Base-by-base conservation (phyloP, 805 yeast genomes). In the Isabelozyma gotoi region DNA sequence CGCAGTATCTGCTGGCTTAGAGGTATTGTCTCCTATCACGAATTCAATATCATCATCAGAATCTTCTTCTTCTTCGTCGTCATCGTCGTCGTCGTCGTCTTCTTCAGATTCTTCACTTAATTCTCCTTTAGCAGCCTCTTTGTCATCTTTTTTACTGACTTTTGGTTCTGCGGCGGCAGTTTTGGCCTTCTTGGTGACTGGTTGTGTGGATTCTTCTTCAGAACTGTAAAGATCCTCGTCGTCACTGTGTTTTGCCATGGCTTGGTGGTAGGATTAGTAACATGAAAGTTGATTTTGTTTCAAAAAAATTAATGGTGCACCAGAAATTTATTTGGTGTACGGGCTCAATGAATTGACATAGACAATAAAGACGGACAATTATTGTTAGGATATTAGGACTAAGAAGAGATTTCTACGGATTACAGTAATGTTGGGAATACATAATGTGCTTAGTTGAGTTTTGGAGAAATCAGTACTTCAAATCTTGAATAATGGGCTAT, bases 1-100 rank as follows among this genome's bases (percentile, higher is more conserved):
- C n/a, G 50, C 46, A 10, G 59, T 47, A 40, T 67, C 46, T 2
- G 63, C 48, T 20, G 52, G 44, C 43, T 40, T 52, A 11, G 46
- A 47, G 11, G 53, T 56, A 14, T 57, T 53, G 21, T 68, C 73
- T 6, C 76, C 78, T 18, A 91, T 85, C 38, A 91, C 85, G 57
- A 92, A 86, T 63, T 91, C 97, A 29, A 91, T 79, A 55, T 87
- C 94, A 43, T 82, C 84, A 15, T 77, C 84, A 7, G 74, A 77
- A 16, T 75, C 82, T 5, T 65, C 76, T 10, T 70, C 78, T 5
- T 66, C 73, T 6, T 66, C 76, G 3, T 69, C 77, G 12, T 68
- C 76, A 3, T 66, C 73, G 2, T 66, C 78, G 2, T 67, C 78
- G 3, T 69, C 77, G 2, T 60, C 74, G 16, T 67, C 73, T 4